Percentiles rank a stretch among this genome's conserved stretches.
phyloP scores from a whole-genome alignment of 1,284 basidiomycete species.

The Cryptococcus amylolentus region DNA sequence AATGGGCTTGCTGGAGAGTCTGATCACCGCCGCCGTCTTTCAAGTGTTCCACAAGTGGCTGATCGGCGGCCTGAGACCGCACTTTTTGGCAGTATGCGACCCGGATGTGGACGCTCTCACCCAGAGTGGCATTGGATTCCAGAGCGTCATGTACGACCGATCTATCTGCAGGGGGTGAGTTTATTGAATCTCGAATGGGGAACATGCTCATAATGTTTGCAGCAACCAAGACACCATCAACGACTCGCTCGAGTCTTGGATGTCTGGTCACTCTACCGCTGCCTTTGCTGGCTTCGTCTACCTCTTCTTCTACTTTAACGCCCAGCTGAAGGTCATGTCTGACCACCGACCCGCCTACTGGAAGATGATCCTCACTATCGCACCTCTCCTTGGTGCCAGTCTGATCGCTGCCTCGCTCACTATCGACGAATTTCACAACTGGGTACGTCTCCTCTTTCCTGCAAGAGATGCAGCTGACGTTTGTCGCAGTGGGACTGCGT shows the following conservation, averaged over 20 bases:
- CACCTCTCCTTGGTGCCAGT: conserved; percentile 58
- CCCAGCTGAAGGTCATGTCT: conserved; percentile 59
- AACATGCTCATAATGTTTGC: background rate
- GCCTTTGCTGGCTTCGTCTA: conserved; percentile 46
- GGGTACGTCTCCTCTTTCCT: conserved; percentile 24
- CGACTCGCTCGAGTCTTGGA: conserved; percentile 54
- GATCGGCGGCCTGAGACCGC: conserved; percentile 47
- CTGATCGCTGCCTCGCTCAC: conserved; percentile 59
- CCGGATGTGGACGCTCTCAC: conserved; percentile 50
- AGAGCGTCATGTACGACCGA: conserved; percentile 54
- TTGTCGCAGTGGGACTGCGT: conserved; percentile 57
- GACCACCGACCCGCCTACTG: conserved; percentile 56
- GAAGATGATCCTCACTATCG: conserved; percentile 61
- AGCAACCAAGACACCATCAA: conserved; percentile 55
- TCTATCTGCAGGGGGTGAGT: conserved; percentile 55
- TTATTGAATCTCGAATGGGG: background rate
- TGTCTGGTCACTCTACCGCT: conserved; percentile 41
- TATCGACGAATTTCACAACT: conserved; percentile 55
- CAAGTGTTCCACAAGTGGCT: conserved; percentile 60
- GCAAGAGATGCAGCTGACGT: background rate
- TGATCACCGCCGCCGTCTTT: conserved; percentile 44
- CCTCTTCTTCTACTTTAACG: conserved; percentile 59
- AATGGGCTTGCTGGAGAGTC: conserved; percentile 56
- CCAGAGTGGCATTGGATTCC: conserved; percentile 53
- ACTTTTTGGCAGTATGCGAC: conserved; percentile 53